Base-by-base conservation (phyloP, 495 filamentous ascomycete species). In the Xylaria grammica region DNA sequence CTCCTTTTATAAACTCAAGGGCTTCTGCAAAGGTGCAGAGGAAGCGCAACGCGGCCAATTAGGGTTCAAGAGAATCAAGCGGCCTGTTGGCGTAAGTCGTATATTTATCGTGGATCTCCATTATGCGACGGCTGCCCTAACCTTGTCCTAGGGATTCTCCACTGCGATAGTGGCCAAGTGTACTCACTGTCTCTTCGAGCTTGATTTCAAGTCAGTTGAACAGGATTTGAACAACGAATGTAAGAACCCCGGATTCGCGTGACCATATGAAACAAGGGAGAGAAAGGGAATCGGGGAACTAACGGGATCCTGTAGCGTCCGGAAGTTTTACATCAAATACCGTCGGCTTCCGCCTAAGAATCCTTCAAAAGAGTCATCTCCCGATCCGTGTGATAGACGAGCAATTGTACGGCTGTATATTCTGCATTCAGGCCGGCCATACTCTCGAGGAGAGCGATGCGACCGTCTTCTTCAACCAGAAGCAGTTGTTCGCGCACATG, bases 301-400 rank as follows among this genome's bases (percentile, higher is more conserved):
- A 63, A 73, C 65, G 10, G 54, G 24, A 42, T n/a, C 24, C 5
- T 36, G 40, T 19, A 63, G 75, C 72, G 44, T 66, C 74, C 10
- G 75, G 71, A 17, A 78, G 70, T 52, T 75, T 74, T 62, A 73
- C 71, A 2, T 73, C 71, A 1, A 73, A 68, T 49, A 70, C 68
- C 4, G 63, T 79, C 40, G 67, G 68, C 2, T 81, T 75, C 54
- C 76, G 79, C 29, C 30, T 79, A 4, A 76, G 79, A 2, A 75
- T 81, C 58, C 74, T 81, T 1, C 72, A 74, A 61, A 81, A 79
- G 67, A 76, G 74, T 65, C 79, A 81, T 63, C 45, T 81, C 19
- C 51, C 69, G 13, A 74, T 75, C 6, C 69, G 69, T 49, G 66
- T 72, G 22, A 65, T 75, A 22, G 76, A 78, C 30, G 77, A 79